Conservation (phyloP, 306 rosid genomes). For the Trichosanthes truncata region DNA sequence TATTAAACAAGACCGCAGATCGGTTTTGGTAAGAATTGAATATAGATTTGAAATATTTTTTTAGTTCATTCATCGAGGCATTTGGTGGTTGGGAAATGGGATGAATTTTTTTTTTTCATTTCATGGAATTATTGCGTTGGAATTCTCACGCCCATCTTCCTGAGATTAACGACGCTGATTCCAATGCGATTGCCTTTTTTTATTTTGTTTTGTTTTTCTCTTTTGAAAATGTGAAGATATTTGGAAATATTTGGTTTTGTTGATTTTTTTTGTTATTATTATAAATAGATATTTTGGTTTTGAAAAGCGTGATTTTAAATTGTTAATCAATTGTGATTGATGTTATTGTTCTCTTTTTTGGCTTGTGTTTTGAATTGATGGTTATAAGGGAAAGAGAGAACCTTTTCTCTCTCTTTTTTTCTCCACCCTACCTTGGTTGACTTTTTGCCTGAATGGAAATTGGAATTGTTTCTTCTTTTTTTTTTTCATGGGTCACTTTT, state of each 20-base stretch:
- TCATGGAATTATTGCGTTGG: not conserved
- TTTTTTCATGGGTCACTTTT: not conserved
- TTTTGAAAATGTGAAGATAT: not conserved
- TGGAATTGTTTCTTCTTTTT: not conserved
- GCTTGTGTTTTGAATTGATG: not conserved
- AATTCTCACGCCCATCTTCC: not conserved
- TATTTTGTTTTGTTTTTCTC: not conserved
- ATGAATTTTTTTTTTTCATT: too few species aligned
- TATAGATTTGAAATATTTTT: too few species aligned
- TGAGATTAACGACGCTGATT: not conserved
- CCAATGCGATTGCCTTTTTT: not conserved
- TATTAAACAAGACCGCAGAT: not conserved
- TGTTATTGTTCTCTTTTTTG: not conserved
- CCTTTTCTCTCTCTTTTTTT: too few species aligned
- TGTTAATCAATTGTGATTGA: not conserved
- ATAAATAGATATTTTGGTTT: not conserved
- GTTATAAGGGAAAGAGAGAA: not conserved
- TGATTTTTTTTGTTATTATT: too few species aligned
- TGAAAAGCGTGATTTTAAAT: not conserved
- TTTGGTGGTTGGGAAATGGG: too few species aligned
- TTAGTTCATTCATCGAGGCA: too few species aligned
- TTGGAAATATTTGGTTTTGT: not conserved
- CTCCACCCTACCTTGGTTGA: not conserved
- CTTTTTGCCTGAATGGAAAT: not conserved
- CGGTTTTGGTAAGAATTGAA: too few species aligned